phyloP scores from a whole-genome alignment of 345 rosid genomes.

The Hevea brasiliensis region DNA sequence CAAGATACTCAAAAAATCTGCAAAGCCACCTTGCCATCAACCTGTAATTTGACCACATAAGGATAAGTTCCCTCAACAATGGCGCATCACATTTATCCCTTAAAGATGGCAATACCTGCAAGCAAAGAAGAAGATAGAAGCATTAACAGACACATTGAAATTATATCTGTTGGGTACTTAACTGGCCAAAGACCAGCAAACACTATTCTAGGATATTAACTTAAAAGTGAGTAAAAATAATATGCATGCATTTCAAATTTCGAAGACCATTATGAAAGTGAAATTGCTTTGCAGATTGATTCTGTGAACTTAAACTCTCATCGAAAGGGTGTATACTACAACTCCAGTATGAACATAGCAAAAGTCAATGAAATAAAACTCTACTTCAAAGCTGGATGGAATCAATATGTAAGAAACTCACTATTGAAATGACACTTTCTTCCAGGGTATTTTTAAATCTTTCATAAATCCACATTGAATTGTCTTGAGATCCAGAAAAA shows the following conservation, averaged over 20 bases:
- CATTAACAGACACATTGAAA: conserved; percentile 1
- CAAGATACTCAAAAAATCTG: conserved; percentile 31
- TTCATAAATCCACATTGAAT: conserved; percentile 20
- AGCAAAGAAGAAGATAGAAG: background rate
- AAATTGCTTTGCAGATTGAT: background rate
- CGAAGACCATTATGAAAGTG: background rate
- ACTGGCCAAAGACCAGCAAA: background rate
- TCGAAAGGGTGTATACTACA: background rate
- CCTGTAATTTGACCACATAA: conserved; percentile 37
- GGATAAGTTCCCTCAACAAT: conserved; percentile 26
- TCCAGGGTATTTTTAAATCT: conserved; percentile 28
- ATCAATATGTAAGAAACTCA: conserved; percentile 1
- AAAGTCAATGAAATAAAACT: background rate
- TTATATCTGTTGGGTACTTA: background rate
- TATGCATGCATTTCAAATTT: background rate
- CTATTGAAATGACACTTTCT: conserved; percentile 25
- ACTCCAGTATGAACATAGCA: background rate
- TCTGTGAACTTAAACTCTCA: background rate
- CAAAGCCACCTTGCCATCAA: conserved; percentile 37
- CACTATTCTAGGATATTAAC: background rate
- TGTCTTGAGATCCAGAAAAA: conserved; percentile 12
- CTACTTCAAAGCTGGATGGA: background rate
- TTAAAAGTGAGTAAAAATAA: background rate
- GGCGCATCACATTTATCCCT: conserved; percentile 17
- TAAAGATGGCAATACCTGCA: conserved; percentile 28